Percentiles rank a stretch among this genome's conserved stretches.
Evolutionary conservation across 805 yeast species (phyloP).

Genomic region (Torulaspora gathmanii): DNA sequence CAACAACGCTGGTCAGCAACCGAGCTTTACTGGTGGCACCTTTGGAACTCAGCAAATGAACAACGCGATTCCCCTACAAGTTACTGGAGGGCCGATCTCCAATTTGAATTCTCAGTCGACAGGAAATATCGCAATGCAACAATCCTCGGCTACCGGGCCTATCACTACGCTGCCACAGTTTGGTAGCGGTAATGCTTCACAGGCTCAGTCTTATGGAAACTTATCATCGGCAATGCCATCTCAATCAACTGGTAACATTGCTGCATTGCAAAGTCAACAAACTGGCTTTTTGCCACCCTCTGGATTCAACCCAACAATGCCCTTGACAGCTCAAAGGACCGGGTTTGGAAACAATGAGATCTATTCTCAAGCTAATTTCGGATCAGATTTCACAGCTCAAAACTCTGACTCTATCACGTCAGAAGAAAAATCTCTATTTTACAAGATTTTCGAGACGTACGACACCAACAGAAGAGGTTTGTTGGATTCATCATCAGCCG

Average conservation of each 20-base stretch:
- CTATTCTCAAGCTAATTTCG: conserved; percentile 36
- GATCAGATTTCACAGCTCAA: conserved; percentile 35
- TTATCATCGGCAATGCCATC: conserved; percentile 20
- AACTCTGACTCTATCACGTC: conserved; percentile 68
- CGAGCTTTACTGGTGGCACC: conserved; percentile 34
- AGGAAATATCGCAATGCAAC: conserved; percentile 25
- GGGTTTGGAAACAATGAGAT: conserved; percentile 43
- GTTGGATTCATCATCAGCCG: conserved; percentile 76
- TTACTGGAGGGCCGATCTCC: conserved; percentile 43
- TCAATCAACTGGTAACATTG: conserved; percentile 44
- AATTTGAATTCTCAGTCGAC: conserved; percentile 21
- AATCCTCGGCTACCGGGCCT: conserved; percentile 25
- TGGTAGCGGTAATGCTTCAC: conserved; percentile 24
- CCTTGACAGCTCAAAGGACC: conserved; percentile 42
- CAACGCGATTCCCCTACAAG: conserved; percentile 37
- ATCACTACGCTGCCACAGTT: conserved; percentile 32
- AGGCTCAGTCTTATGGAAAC: conserved; percentile 40
- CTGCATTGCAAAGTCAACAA: conserved; percentile 40
- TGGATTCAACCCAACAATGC: conserved; percentile 32
- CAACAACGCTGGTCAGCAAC: conserved; percentile 14
- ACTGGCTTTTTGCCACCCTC: conserved; percentile 61
- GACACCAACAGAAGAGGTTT: conserved; percentile 64
- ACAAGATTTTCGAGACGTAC: conserved; percentile 84
- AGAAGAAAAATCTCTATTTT: conserved; percentile 82
- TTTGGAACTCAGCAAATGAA: conserved; percentile 41